A percentile compares a stretch with the other conserved stretches of the same genome.
Conservation (phyloP, 192 early-diverging fungal species). For the Umbelopsis isabellina region DNA sequence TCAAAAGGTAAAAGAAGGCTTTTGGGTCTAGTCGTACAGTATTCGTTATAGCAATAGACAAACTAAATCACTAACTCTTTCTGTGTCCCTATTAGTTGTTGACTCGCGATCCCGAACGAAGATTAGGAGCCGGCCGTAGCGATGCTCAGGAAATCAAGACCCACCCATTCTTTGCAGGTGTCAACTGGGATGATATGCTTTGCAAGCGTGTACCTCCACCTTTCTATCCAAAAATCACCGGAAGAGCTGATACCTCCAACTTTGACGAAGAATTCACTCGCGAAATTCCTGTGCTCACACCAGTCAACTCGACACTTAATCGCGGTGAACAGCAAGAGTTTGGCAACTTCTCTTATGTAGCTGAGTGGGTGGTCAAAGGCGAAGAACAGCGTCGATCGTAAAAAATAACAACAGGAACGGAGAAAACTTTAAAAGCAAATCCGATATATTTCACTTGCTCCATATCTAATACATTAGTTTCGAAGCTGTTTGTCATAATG, state of each 20-base stretch:
- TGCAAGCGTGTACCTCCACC: slow-evolving; percentile 69
- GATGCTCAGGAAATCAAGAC: slow-evolving; percentile 75
- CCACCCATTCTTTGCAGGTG: slow-evolving; percentile 75
- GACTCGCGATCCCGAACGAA: slow-evolving; percentile 64
- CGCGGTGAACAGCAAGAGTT: slow-evolving; percentile 90
- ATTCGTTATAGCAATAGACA: too few relatives aligned
- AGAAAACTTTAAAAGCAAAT: too few relatives aligned
- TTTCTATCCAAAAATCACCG: slow-evolving; percentile 65
- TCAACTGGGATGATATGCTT: slow-evolving; percentile 78
- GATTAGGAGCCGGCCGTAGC: slow-evolving; percentile 63
- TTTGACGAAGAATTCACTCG: slow-evolving; percentile 97
- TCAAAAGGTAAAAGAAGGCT: slow-evolving; percentile 49
- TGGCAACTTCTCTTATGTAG: slow-evolving; percentile 84
- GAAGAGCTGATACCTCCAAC: slow-evolving; percentile 87
- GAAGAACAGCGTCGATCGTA: slow-evolving; percentile 7
- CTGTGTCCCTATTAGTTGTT: slow-evolving; percentile 55
- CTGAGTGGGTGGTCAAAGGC: slow-evolving; percentile 74
- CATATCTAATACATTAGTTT: too few relatives aligned
- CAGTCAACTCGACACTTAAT: slow-evolving; percentile 80
- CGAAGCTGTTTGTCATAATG: too few relatives aligned
- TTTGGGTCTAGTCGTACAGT: not conserved
- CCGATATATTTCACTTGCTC: too few relatives aligned
- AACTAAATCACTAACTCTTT: too few relatives aligned
- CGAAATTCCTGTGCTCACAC: slow-evolving; percentile 87
- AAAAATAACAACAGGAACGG: not conserved